phyloP scores from a whole-genome alignment of 805 yeast genomes.

The Starmerella stigmatis region DNA sequence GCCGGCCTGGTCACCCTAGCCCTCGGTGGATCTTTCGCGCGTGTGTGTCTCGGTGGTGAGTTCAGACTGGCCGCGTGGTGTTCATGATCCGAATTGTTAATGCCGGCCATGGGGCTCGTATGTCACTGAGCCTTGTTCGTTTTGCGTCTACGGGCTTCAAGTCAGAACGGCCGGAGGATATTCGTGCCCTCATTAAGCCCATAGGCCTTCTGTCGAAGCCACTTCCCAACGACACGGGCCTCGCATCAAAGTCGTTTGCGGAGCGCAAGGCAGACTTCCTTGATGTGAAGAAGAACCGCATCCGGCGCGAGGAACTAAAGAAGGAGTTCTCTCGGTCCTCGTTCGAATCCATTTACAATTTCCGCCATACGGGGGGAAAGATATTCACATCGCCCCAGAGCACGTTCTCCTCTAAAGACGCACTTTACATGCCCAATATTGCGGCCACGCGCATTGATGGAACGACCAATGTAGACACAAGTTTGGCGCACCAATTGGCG shows the following conservation, averaged over 20 bases:
- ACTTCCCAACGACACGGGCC: conserved; percentile 28
- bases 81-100: no score
- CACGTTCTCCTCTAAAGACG: conserved; percentile 58
- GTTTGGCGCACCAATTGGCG: conserved; percentile 10
- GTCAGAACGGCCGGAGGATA: conserved; percentile 24
- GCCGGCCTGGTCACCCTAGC: no score
- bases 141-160: conserved; percentile 17
- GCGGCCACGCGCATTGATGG: conserved; percentile 42
- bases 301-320: conserved; percentile 45
- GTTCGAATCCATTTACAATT: conserved; percentile 53
- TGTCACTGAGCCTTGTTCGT: conserved; percentile 8
- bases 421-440: conserved; percentile 77
- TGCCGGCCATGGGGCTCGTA: no score
- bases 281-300: conserved; percentile 40
- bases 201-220: conserved; percentile 39
- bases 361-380: conserved; percentile 71
- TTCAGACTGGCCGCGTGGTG: no score
- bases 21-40: neutral
- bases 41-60: neutral
- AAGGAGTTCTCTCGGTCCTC: conserved; percentile 56
- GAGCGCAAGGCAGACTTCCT: conserved; percentile 40
- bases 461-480: conserved; percentile 23
- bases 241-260: neutral
- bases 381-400: conserved; percentile 74
- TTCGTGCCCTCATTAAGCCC: conserved; percentile 34